Evolutionary conservation across 2,329 filamentous ascomycete species (phyloP).

Genomic region (Phyllosticta citriasiana): DNA sequence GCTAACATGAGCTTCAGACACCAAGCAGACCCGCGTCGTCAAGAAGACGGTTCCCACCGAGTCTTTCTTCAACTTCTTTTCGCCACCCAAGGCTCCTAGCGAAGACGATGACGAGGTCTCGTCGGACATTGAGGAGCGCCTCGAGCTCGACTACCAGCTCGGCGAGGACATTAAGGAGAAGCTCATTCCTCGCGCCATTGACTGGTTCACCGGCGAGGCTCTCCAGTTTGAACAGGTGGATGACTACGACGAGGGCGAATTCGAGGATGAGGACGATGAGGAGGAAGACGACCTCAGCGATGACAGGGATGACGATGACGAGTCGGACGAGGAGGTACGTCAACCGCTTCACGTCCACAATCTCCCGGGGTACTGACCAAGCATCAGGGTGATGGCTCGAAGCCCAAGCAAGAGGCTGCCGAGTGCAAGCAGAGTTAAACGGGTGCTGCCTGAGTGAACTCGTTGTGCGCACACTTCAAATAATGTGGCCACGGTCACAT

Average conservation of each 20-base stretch:
- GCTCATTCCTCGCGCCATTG: constrained; percentile 92
- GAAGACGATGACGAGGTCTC: constrained; percentile 68
- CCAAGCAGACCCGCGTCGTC: constrained; percentile 96
- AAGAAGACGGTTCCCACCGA: constrained; percentile 99
- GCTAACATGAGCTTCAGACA: constrained; percentile 51
- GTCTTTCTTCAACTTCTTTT: constrained; percentile 98
- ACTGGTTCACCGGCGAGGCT: constrained; percentile 99
- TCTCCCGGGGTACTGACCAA: neutral
- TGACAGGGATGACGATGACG: constrained; percentile 64
- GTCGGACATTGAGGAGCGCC: constrained; percentile 89
- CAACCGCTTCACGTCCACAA: neutral
- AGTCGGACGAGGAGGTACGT: constrained; percentile 28
- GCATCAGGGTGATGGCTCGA: constrained; percentile 30
- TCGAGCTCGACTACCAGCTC: constrained; percentile 97
- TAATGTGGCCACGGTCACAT: constrained; percentile 3
- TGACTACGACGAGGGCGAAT: constrained; percentile 71
- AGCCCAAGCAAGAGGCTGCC: constrained; percentile 35
- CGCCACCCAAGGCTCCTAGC: constrained; percentile 75
- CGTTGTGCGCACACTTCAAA: neutral
- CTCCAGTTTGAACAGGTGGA: constrained; percentile 93
- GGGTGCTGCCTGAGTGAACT: neutral
- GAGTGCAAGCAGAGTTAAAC: constrained; percentile 36
- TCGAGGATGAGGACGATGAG: constrained; percentile 86
- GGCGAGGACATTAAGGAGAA: constrained; percentile 99
- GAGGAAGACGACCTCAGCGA: constrained; percentile 80